A percentile compares a stretch with the other conserved stretches of the same genome.
phyloP scores from a whole-genome alignment of 202 grass and related monocot species.

The Brachypodium distachyon region DNA sequence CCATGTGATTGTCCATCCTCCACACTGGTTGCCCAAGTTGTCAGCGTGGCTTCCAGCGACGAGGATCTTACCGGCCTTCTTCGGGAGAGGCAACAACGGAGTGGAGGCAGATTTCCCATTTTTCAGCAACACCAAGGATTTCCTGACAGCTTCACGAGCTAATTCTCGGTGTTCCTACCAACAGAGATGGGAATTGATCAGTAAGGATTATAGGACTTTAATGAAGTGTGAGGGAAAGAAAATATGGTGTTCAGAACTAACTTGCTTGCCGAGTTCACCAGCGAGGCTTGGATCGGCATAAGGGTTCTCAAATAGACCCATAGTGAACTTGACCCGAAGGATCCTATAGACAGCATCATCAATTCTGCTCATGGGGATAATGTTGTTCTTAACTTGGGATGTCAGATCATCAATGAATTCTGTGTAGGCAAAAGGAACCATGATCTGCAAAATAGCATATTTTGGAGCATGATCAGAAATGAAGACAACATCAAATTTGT shows the following conservation, averaged over 20 bases:
- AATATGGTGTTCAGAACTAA: slow-evolving; percentile 12
- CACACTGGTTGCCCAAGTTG: slow-evolving; percentile 65
- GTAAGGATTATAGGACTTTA: background rate
- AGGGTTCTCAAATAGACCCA: slow-evolving; percentile 86
- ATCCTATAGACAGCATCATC: slow-evolving; percentile 82
- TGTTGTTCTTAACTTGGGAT: slow-evolving; percentile 43
- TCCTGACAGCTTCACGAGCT: slow-evolving; percentile 64
- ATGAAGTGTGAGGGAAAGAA: background rate
- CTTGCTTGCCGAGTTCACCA: slow-evolving; percentile 57
- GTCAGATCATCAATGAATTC: slow-evolving; percentile 60
- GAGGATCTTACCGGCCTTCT: slow-evolving; percentile 66
- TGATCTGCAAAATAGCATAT: slow-evolving; percentile 46
- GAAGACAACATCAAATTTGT: background rate
- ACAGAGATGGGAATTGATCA: background rate
- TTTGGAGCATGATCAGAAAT: background rate
- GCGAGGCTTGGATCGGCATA: slow-evolving; percentile 58
- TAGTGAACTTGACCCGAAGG: slow-evolving; percentile 75
- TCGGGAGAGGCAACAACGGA: slow-evolving; percentile 55
- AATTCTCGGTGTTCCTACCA: slow-evolving; percentile 60
- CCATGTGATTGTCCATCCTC: slow-evolving; percentile 79
- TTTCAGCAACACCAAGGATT: slow-evolving; percentile 72
- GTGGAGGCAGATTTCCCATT: slow-evolving; percentile 43
- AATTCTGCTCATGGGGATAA: slow-evolving; percentile 77
- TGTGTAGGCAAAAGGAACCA: slow-evolving; percentile 66
- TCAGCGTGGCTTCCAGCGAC: slow-evolving; percentile 68